Base-by-base conservation (phyloP, 2,329 filamentous ascomycete genomes). In the Penicillium sp. region DNA sequence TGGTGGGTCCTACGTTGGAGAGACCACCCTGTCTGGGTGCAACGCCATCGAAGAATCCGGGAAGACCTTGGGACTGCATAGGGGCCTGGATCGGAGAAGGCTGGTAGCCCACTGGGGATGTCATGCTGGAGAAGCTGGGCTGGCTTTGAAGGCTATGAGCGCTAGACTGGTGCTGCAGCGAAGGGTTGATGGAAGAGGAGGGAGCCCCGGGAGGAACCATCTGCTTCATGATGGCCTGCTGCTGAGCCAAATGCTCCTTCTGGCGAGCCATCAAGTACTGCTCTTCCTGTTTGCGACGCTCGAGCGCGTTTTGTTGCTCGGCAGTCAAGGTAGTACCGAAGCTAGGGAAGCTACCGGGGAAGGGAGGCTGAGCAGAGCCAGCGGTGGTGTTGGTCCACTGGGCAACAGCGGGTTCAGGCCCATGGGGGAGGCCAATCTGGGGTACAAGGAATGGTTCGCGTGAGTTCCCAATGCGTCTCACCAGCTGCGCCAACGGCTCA, bases 241-340 rank as follows among this genome's bases (percentile, higher is more conserved):
- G 90, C 56, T 90, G 88, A 55, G 90, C 87, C 47, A 96, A 80
- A 59, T 89, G 89, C 67, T 99, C 93, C 59, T 95, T 89, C 70
- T 99, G 93, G 35, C 93, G 86, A 38, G 95, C 93, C 83, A 97
- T 95, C 30, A 95, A 78, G 67, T 93, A 95, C 68, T 99, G 93
- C 65, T 99, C 95, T 71, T 99, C 93, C 69, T 99, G 93, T 75
- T 99, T 99, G 44, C 93, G 81, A 46, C 93, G 83, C 73, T 99
- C 93, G 1, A 99, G 77, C 33, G 95, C 95, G 72, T 99, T 99
- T 68, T 99, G 93, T 70, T 99, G 93, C 64, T 97, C 92, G 0
- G 93, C 93, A 8, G 95, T 99, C 59, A 99, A 76, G 0, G 95
- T 99, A 7, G 93, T 90, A 5, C 93, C 93, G 67, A 97, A 99